Conservation (phyloP, 345 rosid genomes). For the Eucalyptus decipiens region DNA sequence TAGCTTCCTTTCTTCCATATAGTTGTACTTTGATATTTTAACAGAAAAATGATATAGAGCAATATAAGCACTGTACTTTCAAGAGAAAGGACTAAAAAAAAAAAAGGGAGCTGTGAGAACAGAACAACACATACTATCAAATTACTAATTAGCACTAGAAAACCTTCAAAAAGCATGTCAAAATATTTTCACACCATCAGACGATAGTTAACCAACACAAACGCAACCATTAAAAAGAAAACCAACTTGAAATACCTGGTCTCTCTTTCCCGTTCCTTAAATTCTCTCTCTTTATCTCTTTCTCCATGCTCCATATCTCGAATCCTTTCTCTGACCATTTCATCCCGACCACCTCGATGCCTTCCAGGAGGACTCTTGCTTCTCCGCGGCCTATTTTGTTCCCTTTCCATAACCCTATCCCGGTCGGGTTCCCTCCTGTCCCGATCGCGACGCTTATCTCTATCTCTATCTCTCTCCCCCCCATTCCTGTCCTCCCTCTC, state of each 20-base stretch:
- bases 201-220: not conserved
- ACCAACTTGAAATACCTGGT: conserved; percentile 39
- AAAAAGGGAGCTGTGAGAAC: not conserved
- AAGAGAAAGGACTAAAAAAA: not conserved
- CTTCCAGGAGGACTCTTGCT: conserved; percentile 54
- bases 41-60: not conserved
- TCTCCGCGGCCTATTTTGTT: conserved; percentile 30
- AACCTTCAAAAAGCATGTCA: not conserved
- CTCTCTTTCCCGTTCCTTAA: conserved; percentile 57
- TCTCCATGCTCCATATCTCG: conserved; percentile 45
- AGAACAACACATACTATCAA: not conserved
- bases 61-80: not conserved
- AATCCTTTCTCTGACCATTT: conserved; percentile 30
- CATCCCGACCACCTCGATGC: conserved; percentile 32
- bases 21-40: not conserved
- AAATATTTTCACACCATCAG: not conserved
- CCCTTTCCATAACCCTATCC: conserved; percentile 24
- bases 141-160: not conserved
- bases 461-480: conserved; percentile 10
- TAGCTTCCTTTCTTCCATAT: not conserved
- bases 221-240: not conserved
- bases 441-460: conserved; percentile 26
- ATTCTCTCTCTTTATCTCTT: conserved; percentile 46
- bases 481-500: conserved; percentile 36
- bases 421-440: conserved; percentile 14